Evolutionary conservation across 345 rosid genomes (phyloP).

Genomic region (Moricandia moricandioides): DNA sequence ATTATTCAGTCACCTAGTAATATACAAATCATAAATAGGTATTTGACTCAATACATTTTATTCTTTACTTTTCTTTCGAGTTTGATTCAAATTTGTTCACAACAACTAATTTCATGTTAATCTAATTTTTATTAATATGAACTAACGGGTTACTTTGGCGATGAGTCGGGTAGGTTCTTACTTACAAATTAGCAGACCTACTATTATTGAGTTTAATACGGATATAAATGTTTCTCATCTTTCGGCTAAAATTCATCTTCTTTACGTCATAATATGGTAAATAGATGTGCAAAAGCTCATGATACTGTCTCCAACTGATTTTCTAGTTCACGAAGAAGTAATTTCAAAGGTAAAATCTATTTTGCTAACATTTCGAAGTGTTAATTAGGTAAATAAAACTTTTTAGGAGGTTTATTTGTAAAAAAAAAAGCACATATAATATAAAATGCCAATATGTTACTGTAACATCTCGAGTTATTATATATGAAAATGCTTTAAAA

Average conservation of each 20-base stretch:
- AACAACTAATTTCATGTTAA: not conserved
- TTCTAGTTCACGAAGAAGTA: not conserved
- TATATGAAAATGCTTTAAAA: no score
- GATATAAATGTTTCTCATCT: not conserved
- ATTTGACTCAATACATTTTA: no score
- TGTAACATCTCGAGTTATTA: no score
- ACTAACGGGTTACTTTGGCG: slow-evolving; percentile 19
- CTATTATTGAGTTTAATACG: not conserved
- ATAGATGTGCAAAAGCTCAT: not conserved
- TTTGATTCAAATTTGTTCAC: no score
- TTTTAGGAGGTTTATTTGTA: not conserved
- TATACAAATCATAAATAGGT: no score
- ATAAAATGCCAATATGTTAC: not conserved
- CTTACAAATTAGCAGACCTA: slow-evolving; percentile 4
- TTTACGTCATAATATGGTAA: not conserved
- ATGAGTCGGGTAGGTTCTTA: not conserved
- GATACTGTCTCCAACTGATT: not conserved
- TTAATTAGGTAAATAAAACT: not conserved
- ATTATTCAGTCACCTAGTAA: no score
- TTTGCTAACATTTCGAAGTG: not conserved
- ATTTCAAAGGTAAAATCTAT: not conserved
- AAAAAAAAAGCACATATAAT: not conserved
- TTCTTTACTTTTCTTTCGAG: no score
- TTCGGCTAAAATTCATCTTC: not conserved
- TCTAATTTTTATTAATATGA: not conserved